Conservation (phyloP, 371 early-diverging fungal species). For the Nematocida major region DNA sequence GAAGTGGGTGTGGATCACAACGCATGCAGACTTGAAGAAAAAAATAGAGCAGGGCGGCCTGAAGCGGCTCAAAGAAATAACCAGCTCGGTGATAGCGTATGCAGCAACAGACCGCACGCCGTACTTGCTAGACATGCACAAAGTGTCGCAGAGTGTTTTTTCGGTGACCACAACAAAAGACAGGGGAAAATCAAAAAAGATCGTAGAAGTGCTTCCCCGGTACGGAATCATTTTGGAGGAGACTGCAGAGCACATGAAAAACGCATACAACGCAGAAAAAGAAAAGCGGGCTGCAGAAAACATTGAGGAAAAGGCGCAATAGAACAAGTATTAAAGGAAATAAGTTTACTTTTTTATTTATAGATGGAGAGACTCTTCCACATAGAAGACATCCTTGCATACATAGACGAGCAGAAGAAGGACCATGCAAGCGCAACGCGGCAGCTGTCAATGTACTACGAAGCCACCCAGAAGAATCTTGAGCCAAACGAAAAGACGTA, state of each 20-base stretch:
- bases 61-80: neutral
- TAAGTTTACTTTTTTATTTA: conserved; percentile 49
- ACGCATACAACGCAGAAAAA: neutral
- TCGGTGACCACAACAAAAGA: conserved; percentile 26
- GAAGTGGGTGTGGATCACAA: conserved; percentile 18
- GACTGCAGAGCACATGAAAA: conserved; percentile 19
- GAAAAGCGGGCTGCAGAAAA: neutral
- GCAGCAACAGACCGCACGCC: conserved; percentile 3
- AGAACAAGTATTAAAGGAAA: conserved; percentile 1
- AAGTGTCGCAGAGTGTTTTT: conserved; percentile 20
- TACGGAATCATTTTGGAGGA: conserved; percentile 30
- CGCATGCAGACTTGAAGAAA: neutral
- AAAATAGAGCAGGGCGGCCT: neutral
- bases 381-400: conserved; percentile 47
- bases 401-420: conserved; percentile 49
- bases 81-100: conserved; percentile 11
- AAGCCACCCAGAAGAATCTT: conserved; percentile 59
- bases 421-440: conserved; percentile 46
- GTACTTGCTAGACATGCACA: conserved; percentile 25
- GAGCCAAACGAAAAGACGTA: conserved; percentile 34
- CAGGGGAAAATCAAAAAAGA: conserved; percentile 23
- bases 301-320: neutral
- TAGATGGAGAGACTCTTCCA: conserved; percentile 51
- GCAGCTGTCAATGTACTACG: conserved; percentile 54
- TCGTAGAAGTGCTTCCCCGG: conserved; percentile 17